These are phyloP conservation scores for Balakata baccata DNA, from an alignment of 345 rosid genomes.

Conservation along the genomic window DNA sequence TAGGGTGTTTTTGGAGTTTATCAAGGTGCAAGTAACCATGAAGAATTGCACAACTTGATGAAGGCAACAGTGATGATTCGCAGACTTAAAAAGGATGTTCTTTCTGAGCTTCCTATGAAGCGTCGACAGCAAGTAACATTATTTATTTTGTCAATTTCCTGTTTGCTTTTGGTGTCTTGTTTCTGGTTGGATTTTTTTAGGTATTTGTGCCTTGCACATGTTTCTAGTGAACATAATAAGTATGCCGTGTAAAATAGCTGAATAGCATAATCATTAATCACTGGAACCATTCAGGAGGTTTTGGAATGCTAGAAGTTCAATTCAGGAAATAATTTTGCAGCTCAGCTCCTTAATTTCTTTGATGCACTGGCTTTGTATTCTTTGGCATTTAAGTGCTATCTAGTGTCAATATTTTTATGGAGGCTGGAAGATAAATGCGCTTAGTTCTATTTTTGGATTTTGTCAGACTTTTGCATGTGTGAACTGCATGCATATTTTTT, in stretches of 20 bases:
- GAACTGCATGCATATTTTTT: neutral
- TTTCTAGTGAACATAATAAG: conserved; percentile 10
- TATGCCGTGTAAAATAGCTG: neutral
- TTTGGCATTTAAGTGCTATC: neutral
- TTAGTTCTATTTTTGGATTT: too few species aligned
- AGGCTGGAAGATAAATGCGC: too few species aligned
- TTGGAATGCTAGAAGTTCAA: neutral
- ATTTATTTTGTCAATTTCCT: neutral
- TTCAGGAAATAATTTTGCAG: neutral
- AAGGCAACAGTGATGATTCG: conserved; percentile 97
- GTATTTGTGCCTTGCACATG: neutral
- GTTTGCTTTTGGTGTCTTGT: neutral
- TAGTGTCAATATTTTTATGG: neutral
- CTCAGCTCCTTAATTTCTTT: neutral
- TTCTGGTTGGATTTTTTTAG: neutral
- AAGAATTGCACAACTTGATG: conserved; percentile 92
- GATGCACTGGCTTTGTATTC: neutral
- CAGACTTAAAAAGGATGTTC: conserved; percentile 91
- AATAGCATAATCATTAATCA: neutral
- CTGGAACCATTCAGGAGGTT: neutral
- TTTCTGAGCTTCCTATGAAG: conserved; percentile 76
- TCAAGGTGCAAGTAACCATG: conserved; percentile 97
- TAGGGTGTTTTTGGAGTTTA: conserved; percentile 82
- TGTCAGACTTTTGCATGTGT: neutral
- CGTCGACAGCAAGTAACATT: conserved; percentile 80